Evolutionary conservation across 768 basidiomycete genomes (phyloP).

Genomic region (Exsudoporus frostii): DNA sequence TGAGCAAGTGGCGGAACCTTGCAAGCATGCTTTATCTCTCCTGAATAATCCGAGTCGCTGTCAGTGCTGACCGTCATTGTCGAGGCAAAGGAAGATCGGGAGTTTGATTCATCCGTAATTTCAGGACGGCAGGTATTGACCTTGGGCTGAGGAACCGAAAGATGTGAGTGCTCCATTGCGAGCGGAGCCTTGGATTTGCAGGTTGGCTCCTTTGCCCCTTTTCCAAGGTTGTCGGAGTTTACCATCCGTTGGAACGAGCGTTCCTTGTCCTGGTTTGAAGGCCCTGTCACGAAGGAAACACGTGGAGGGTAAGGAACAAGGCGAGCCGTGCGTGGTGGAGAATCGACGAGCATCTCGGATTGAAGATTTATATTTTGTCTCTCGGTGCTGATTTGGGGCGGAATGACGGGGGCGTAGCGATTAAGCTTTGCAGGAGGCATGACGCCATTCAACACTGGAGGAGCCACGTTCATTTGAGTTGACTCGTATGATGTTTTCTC

Average conservation of each 20-base stretch:
- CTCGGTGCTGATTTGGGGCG: neutral
- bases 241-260: neutral
- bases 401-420: constrained; percentile 16
- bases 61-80: neutral
- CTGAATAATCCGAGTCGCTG: constrained; percentile 2
- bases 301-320: constrained; percentile 1
- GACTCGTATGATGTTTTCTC: constrained; percentile 8
- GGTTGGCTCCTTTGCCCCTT: neutral
- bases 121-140: neutral
- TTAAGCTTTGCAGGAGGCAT: constrained; percentile 6
- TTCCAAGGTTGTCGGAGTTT: neutral
- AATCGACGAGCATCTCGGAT: neutral
- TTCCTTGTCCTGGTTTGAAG: neutral
- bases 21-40: neutral
- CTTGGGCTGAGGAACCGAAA: constrained; percentile 2
- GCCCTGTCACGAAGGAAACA: neutral
- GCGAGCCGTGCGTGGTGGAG: neutral
- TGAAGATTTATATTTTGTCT: neutral
- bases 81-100: neutral
- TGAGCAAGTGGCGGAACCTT: constrained; percentile 10
- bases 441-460: neutral
- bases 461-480: neutral
- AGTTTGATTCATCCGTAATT: neutral
- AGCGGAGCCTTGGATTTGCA: constrained; percentile 11
- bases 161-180: constrained; percentile 1